Evolutionary conservation across 139 green algal genomes (phyloP).

Genomic region (Haematococcus sp.): DNA sequence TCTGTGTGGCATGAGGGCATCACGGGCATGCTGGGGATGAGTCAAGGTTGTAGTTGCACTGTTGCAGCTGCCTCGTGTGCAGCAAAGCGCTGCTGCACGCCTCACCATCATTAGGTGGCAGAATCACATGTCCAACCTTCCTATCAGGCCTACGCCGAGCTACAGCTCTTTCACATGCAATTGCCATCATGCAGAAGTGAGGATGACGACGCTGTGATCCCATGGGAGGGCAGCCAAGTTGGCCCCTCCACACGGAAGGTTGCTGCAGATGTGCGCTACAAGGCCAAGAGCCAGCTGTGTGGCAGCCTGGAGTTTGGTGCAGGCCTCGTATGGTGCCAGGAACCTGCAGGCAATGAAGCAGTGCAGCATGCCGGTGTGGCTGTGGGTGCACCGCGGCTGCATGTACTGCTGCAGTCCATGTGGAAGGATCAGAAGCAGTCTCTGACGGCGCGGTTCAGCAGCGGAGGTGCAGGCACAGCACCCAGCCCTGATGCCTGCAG

Average conservation of each 20-base stretch:
- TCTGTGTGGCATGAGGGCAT: too few relatives aligned
- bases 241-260: neutral
- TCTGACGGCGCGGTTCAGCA: neutral
- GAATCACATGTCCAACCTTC: too few relatives aligned
- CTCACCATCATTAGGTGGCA: neutral
- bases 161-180: too few relatives aligned
- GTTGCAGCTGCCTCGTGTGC: too few relatives aligned
- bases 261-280: neutral
- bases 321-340: constrained; percentile 1
- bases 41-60: too few relatives aligned
- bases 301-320: neutral
- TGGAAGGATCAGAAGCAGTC: constrained; percentile 4
- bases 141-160: too few relatives aligned
- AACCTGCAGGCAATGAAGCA: neutral
- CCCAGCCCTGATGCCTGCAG: too few relatives aligned
- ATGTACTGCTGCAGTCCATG: neutral
- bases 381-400: neutral
- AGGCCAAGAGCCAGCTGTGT: constrained; percentile 5
- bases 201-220: neutral
- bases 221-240: neutral
- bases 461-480: too few relatives aligned
- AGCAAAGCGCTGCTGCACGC: neutral
- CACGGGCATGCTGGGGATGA: too few relatives aligned
- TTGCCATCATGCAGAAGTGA: neutral
- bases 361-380: neutral